Evolutionary conservation across 1,284 basidiomycete genomes (phyloP).

Genomic region (Ceratobasidium papillatum): DNA sequence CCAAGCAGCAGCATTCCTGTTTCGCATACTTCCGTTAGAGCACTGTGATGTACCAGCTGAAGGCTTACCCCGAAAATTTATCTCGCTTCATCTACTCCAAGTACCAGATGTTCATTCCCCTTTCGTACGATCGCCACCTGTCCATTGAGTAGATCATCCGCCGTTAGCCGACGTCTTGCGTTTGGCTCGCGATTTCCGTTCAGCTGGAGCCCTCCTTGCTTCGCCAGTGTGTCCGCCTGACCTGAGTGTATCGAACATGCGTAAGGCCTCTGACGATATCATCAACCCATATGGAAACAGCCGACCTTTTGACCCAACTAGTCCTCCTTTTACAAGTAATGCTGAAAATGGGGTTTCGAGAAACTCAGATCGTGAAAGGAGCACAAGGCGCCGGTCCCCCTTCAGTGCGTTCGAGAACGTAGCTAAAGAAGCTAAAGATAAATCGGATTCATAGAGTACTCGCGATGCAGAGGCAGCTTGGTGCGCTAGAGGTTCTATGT

Average conservation of each 20-base stretch:
- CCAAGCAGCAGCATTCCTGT: not conserved
- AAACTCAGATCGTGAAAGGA: not conserved
- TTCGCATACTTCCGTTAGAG: not conserved
- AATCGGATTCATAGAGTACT: slow-evolving; percentile 31
- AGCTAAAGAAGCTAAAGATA: slow-evolving; percentile 10
- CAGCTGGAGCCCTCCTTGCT: slow-evolving; percentile 33
- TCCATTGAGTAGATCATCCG: slow-evolving; percentile 29
- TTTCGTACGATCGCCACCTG: slow-evolving; percentile 26
- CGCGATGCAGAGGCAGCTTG: slow-evolving; percentile 27
- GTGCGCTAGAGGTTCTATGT: slow-evolving; percentile 14
- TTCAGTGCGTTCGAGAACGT: slow-evolving; percentile 11
- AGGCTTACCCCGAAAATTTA: not conserved
- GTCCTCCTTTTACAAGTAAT: slow-evolving; percentile 25
- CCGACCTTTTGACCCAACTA: slow-evolving; percentile 19
- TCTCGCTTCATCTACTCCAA: slow-evolving; percentile 16
- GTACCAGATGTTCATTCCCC: slow-evolving; percentile 31
- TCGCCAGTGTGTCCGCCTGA: slow-evolving; percentile 30
- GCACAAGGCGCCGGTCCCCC: slow-evolving; percentile 27
- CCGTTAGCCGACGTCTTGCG: slow-evolving; percentile 12
- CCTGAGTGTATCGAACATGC: not conserved
- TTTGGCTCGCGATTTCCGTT: slow-evolving; percentile 22
- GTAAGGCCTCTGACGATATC: not conserved
- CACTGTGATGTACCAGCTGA: not conserved
- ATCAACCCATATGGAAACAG: not conserved
- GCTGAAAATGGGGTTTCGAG: slow-evolving; percentile 10